These are phyloP conservation scores for Phylloporus rhodoxanthus DNA, from an alignment of 768 basidiomycete species.

Conservation along the genomic window DNA sequence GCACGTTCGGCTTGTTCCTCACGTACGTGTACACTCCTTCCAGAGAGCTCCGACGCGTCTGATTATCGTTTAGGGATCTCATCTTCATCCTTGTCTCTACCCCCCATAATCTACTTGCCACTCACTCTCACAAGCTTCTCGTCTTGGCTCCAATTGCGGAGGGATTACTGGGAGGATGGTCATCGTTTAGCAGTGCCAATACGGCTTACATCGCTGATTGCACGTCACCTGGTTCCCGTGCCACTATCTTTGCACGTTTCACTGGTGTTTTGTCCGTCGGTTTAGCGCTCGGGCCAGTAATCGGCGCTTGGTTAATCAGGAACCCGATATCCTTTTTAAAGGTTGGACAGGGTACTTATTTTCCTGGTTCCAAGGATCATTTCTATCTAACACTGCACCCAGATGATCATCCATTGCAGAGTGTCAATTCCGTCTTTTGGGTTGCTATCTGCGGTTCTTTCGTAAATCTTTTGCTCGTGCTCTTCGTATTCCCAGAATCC, in stretches of 20 bases:
- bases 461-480: conserved; percentile 52
- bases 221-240: conserved; percentile 76
- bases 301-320: conserved; percentile 49
- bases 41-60: not conserved
- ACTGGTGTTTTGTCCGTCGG: conserved; percentile 75
- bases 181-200: conserved; percentile 56
- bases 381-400: conserved; percentile 6
- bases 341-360: conserved; percentile 20
- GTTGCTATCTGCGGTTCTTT: conserved; percentile 40
- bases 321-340: conserved; percentile 34
- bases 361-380: not conserved
- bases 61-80: conserved; percentile 50
- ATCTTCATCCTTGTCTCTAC: conserved; percentile 76
- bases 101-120: conserved; percentile 49
- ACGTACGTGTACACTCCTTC: conserved; percentile 50
- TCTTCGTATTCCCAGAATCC: conserved; percentile 58
- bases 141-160: conserved; percentile 75
- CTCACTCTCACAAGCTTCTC: conserved; percentile 68
- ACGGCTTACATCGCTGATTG: conserved; percentile 70
- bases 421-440: conserved; percentile 50
- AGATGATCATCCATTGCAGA: conserved; percentile 32
- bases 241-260: conserved; percentile 61
- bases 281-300: conserved; percentile 70
- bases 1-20: conserved; percentile 62
- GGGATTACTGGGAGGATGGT: conserved; percentile 77